A percentile compares a stretch with the other conserved stretches of the same genome.
These are phyloP conservation scores for Saccharomyces hybrid DNA, from an alignment of 1,139 yeast genomes.

Conservation along the genomic window DNA sequence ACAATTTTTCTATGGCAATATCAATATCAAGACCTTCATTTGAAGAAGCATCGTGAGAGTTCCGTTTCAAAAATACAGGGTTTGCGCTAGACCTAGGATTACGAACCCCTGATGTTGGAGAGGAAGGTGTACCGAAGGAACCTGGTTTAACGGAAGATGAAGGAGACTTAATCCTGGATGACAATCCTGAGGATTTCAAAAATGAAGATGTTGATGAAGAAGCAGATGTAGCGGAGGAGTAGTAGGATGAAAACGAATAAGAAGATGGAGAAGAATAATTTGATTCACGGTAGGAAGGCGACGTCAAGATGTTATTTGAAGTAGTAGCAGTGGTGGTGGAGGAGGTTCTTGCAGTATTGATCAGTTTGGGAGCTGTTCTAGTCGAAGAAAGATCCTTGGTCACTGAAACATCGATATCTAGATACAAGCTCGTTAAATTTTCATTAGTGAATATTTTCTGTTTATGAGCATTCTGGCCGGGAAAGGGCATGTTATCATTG, in stretches of 20 bases:
- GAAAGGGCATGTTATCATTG: conserved; percentile 3
- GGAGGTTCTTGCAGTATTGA: neutral
- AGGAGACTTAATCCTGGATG: neutral
- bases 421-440: conserved; percentile 4
- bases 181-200: conserved; percentile 3
- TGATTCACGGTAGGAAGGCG: conserved; percentile 51
- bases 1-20: conserved; percentile 27
- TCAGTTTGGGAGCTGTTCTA: neutral
- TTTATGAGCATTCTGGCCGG: neutral
- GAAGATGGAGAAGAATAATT: conserved; percentile 21
- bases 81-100: conserved; percentile 11
- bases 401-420: conserved; percentile 53
- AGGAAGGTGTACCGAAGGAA: neutral
- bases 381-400: conserved; percentile 41
- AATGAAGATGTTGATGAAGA: conserved; percentile 14
- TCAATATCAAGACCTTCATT: conserved; percentile 28
- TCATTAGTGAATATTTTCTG: conserved; percentile 1
- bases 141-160: neutral
- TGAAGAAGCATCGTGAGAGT: conserved; percentile 25
- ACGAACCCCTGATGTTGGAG: conserved; percentile 8
- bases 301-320: conserved; percentile 65
- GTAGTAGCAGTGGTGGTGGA: conserved; percentile 2
- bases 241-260: conserved; percentile 8
- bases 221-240: conserved; percentile 4
- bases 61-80: conserved; percentile 20